These are phyloP conservation scores for Salvia miltiorrhiza DNA, from an alignment of 257 asterid genomes.

Conservation along the genomic window DNA sequence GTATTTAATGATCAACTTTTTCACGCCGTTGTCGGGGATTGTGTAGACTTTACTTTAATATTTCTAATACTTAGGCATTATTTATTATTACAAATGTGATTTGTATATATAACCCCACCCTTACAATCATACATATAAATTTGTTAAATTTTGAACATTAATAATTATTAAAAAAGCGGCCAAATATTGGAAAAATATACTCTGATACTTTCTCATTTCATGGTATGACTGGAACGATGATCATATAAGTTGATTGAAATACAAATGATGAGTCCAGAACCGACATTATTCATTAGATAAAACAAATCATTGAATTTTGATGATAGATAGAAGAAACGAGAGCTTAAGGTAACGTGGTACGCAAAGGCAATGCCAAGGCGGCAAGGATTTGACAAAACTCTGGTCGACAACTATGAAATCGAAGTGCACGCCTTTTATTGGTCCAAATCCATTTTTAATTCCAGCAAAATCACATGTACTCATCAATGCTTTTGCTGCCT, in stretches of 20 bases:
- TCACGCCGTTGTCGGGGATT: no score
- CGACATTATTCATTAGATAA: background rate
- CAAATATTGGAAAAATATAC: no score
- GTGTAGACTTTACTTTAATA: no score
- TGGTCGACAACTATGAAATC: background rate
- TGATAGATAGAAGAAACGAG: conserved; percentile 2
- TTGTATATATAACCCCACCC: no score
- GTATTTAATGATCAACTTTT: no score
- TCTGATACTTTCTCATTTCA: no score
- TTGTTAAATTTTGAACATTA: no score
- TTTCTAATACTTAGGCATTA: no score
- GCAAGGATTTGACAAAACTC: background rate
- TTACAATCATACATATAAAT: no score
- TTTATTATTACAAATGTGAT: no score
- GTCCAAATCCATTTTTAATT: background rate
- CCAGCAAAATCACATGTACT: conserved; percentile 6
- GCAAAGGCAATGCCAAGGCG: background rate
- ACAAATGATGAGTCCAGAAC: background rate
- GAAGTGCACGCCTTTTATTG: background rate
- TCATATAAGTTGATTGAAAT: background rate
- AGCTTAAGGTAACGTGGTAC: background rate
- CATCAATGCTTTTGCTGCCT: background rate
- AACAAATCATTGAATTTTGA: background rate
- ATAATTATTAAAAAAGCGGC: no score
- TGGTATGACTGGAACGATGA: background rate